phyloP scores from a whole-genome alignment of 1,284 basidiomycete genomes.

The Sanghuangporus sanghuang region DNA sequence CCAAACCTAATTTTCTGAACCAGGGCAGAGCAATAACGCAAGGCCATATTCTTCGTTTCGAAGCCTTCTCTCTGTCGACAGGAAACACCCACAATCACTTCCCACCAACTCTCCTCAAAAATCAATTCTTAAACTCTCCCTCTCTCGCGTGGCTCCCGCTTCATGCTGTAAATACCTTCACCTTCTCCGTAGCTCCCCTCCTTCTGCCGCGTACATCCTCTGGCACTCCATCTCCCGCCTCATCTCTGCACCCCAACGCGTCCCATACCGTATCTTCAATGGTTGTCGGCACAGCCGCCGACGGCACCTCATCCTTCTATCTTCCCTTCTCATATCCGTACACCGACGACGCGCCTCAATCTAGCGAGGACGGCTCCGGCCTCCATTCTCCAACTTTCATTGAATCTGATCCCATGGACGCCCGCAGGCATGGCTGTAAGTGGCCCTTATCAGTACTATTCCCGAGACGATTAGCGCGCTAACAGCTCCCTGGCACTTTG shows the following conservation, averaged over 20 bases:
- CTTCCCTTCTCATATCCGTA: conserved; percentile 46
- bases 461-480: conserved; percentile 1
- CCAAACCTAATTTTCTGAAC: conserved; percentile 8
- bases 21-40: conserved; percentile 7
- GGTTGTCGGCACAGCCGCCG: conserved; percentile 28
- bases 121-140: conserved; percentile 2
- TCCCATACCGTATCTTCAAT: neutral
- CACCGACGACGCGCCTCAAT: conserved; percentile 57
- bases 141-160: conserved; percentile 12
- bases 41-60: neutral
- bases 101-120: conserved; percentile 2
- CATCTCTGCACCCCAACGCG: neutral
- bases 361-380: conserved; percentile 67
- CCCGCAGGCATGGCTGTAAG: conserved; percentile 40
- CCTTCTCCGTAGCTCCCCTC: conserved; percentile 1
- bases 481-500: neutral
- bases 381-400: conserved; percentile 58
- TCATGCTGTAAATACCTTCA: conserved; percentile 11
- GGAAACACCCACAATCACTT: conserved; percentile 9
- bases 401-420: conserved; percentile 28
- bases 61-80: conserved; percentile 7
- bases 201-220: conserved; percentile 11
- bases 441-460: conserved; percentile 20
- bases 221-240: neutral
- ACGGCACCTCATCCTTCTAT: conserved; percentile 45